Conservation (phyloP, 305 asterid genomes). For the Fraxinus xanthoxyloides region DNA sequence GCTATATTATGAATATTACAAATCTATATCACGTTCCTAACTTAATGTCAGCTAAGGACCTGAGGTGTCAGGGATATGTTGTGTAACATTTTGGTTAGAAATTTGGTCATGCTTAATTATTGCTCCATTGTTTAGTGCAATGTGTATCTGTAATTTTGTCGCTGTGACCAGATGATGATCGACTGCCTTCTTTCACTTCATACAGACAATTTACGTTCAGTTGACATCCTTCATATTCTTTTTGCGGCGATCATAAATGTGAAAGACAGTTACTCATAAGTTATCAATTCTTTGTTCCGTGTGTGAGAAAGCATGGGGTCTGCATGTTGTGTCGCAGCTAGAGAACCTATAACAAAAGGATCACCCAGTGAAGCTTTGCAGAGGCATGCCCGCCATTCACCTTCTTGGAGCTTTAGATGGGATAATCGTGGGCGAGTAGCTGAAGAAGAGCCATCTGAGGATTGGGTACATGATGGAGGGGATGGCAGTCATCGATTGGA, state of each 20-base stretch:
- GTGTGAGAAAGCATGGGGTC: slow-evolving; percentile 7
- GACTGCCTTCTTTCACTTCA: slow-evolving; percentile 1
- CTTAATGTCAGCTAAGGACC: not conserved
- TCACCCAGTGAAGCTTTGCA: slow-evolving; percentile 1
- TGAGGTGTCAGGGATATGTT: not conserved
- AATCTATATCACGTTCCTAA: not conserved
- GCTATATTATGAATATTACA: not conserved
- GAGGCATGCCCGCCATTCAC: slow-evolving; percentile 62
- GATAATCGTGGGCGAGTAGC: slow-evolving; percentile 89
- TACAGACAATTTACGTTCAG: slow-evolving; percentile 19
- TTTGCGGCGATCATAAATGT: slow-evolving; percentile 10
- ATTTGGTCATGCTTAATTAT: not conserved
- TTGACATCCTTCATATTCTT: not conserved
- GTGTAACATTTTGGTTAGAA: not conserved
- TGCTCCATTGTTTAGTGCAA: not conserved
- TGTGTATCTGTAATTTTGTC: not conserved
- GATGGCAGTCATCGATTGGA: slow-evolving; percentile 37
- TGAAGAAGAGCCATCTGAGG: slow-evolving; percentile 42
- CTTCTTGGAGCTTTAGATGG: slow-evolving; percentile 98
- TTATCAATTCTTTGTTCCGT: slow-evolving; percentile 4
- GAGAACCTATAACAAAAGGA: not conserved
- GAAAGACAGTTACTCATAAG: slow-evolving; percentile 4
- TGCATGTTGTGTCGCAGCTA: slow-evolving; percentile 1
- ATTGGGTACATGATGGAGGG: slow-evolving; percentile 59
- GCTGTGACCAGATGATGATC: not conserved